Base-by-base conservation (phyloP, 352 stramenopile species). In the Pythium plurisporium region DNA sequence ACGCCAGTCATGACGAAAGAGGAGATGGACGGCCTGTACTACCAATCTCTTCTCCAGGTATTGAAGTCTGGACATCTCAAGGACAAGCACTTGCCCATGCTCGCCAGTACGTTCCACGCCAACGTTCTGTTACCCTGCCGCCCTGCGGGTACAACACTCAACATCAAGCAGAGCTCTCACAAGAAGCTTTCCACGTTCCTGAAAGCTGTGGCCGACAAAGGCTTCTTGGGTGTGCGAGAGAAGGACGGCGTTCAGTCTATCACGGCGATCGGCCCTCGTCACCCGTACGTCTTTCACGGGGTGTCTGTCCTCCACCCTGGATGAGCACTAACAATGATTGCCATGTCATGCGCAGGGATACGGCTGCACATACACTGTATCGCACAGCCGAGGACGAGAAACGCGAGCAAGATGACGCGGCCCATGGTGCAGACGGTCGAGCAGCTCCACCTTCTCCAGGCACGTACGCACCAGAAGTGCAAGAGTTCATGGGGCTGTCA, bases 151-250 rank as follows among this genome's bases (percentile, higher is more conserved):
- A 56, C 73, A 14, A 72, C 69, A 11, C 67, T 95, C 42, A 85
- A 88, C 31, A 68, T 93, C 34, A 93, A 95, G 56, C 76, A 85
- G 22, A 82, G 68, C 25, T 87, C 81, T 20, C 89, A 89, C 65
- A 92, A 91, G 73, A 91, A 95, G 57, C 58, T 87, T 4, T 95
- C 82, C 1, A 62, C 69, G 11, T 93, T 93, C 52, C 49, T 95
- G 8, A 83, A 77, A 40, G 52, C 61, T 20, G 93, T 95, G 85
- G 67, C 62, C 26, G 42, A 59, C 0, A 56, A 77, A n/a, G 80
- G 76, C 29, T 48, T 93, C 8, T 25, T 95, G 17, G 47, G 50
- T 14, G 60, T 93, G 1, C 62, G 43, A 36, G 85, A 95, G 31
- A 86, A 89, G 20, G 70, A 90, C 50, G 85, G 85, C 25, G 76